phyloP scores from a whole-genome alignment of 805 yeast species.

The Maudiozyma saulgeensis region DNA sequence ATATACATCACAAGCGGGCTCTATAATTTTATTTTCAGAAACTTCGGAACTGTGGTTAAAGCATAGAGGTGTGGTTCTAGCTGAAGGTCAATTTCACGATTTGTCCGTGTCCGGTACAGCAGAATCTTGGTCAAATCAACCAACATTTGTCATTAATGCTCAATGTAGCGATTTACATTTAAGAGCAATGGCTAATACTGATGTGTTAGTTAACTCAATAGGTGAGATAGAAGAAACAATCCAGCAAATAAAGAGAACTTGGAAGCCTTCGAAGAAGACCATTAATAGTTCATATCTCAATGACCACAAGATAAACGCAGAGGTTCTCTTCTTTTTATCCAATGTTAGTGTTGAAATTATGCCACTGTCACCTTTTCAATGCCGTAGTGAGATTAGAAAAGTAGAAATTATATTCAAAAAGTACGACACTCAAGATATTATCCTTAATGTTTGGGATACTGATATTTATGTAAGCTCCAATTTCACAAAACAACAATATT shows the following conservation, averaged over 20 bases:
- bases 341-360: constrained; percentile 20
- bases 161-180: constrained; percentile 17
- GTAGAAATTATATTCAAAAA: constrained; percentile 13
- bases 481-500: constrained; percentile 21
- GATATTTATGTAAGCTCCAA: constrained; percentile 20
- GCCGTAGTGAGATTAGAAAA: constrained; percentile 18
- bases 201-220: constrained; percentile 8
- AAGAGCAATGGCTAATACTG: constrained; percentile 16
- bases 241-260: neutral
- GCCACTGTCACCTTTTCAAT: constrained; percentile 17
- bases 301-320: constrained; percentile 2
- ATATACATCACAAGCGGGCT: constrained; percentile 15
- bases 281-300: neutral
- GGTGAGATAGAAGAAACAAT: constrained; percentile 9
- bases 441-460: constrained; percentile 17
- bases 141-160: constrained; percentile 10
- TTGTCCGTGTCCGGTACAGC: constrained; percentile 13
- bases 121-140: constrained; percentile 10
- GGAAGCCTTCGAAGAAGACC: neutral
- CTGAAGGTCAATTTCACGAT: constrained; percentile 15
- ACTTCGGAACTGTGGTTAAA: constrained; percentile 15
- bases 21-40: constrained; percentile 15
- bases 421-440: constrained; percentile 9
- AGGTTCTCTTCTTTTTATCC: constrained; percentile 9
- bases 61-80: constrained; percentile 10